Percentiles rank a stretch among this genome's conserved stretches.
Conservation (phyloP, 441 rosid genomes). For the Geranium incanum region DNA sequence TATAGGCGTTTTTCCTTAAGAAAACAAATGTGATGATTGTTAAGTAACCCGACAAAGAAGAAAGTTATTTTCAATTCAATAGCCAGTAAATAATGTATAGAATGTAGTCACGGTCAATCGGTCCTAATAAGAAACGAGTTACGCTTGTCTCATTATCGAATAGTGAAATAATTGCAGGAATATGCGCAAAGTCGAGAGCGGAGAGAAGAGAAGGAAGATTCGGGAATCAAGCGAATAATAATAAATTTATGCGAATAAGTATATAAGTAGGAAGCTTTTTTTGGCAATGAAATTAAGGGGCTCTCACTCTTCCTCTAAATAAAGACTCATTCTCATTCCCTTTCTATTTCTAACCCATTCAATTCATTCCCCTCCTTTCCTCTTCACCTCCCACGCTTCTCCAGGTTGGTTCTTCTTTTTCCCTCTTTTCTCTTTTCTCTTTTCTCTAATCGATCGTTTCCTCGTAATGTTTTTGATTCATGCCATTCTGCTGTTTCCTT, state of each 20-base stretch:
- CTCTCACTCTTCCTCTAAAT: constrained; percentile 5
- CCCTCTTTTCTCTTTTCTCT: no score
- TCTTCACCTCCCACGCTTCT: constrained; percentile 12
- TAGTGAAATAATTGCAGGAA: not conserved
- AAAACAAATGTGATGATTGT: no score
- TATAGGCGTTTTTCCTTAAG: no score
- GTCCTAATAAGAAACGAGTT: no score
- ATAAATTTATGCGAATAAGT: not conserved
- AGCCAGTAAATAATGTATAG: no score
- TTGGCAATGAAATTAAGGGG: constrained; percentile 1
- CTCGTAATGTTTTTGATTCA: not conserved
- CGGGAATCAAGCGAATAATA: not conserved
- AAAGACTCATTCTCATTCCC: not conserved
- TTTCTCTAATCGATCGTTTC: not conserved
- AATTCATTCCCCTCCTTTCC: constrained; percentile 6
- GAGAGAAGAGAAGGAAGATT: not conserved
- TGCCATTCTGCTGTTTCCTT: not conserved
- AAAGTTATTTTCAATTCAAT: no score
- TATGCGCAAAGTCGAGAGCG: not conserved
- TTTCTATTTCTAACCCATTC: not conserved
- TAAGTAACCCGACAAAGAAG: no score
- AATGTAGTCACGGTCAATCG: no score
- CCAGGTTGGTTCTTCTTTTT: constrained; percentile 3
- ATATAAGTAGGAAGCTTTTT: not conserved
- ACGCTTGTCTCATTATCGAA: no score